Conservation (phyloP, 1,139 yeast species). For the Diutina rugosa region DNA sequence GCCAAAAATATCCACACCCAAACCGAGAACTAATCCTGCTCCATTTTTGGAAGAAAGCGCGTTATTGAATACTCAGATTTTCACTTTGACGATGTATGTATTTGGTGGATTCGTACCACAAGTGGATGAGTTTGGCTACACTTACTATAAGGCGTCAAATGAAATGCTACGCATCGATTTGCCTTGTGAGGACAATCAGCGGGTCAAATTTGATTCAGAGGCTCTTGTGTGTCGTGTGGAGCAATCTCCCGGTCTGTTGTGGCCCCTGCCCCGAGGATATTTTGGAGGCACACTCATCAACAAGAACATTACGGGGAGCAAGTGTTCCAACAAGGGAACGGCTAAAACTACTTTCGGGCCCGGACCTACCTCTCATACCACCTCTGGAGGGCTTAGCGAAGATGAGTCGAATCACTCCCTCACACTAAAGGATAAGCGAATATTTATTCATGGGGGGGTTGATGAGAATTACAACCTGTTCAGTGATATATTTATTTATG, state of each 20-base stretch:
- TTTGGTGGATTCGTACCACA: slow-evolving; percentile 28
- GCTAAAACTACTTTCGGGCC: not conserved
- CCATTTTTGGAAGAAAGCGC: slow-evolving; percentile 9
- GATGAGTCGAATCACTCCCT: not conserved
- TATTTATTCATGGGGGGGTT: slow-evolving; percentile 32
- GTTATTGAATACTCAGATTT: not conserved
- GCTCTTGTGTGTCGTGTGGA: slow-evolving; percentile 12
- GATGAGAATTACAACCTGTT: slow-evolving; percentile 17
- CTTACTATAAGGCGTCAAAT: slow-evolving; percentile 18
- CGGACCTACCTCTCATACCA: slow-evolving; percentile 3
- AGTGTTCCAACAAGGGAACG: not conserved
- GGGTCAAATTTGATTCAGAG: slow-evolving; percentile 11
- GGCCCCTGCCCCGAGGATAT: slow-evolving; percentile 31
- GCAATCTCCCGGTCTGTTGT: slow-evolving; percentile 4
- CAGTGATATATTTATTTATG: slow-evolving; percentile 22
- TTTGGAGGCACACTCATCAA: slow-evolving; percentile 24
- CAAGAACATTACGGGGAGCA: slow-evolving; percentile 3
- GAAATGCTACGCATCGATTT: slow-evolving; percentile 27
- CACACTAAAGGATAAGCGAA: slow-evolving; percentile 15
- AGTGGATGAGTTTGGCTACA: slow-evolving; percentile 8
- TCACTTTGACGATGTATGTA: slow-evolving; percentile 13
- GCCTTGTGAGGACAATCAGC: slow-evolving; percentile 9
- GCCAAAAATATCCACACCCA: slow-evolving; percentile 6
- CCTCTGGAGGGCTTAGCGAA: slow-evolving; percentile 6
- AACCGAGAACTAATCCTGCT: slow-evolving; percentile 9